Evolutionary conservation across 352 stramenopile species (phyloP).

Genomic region (Phytophthora hybrid): DNA sequence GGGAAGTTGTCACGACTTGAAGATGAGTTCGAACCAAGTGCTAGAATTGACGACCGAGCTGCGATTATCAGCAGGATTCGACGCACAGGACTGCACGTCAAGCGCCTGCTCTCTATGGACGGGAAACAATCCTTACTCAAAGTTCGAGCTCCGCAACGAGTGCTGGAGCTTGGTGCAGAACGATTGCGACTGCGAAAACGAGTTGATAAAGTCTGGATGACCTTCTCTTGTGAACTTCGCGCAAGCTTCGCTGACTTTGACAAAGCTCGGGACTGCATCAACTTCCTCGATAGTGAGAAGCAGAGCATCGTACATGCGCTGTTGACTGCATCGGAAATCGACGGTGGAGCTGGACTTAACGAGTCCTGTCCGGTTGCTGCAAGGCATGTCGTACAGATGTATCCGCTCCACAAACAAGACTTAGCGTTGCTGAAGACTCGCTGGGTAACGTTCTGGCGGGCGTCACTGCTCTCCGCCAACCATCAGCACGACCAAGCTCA

Average conservation of each 20-base stretch:
- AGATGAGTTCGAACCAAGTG: constrained; percentile 66
- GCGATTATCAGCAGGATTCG: constrained; percentile 68
- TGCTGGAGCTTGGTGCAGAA: constrained; percentile 78
- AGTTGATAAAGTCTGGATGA: constrained; percentile 85
- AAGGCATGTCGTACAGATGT: constrained; percentile 84
- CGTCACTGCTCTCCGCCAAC: constrained; percentile 25
- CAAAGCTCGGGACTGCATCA: constrained; percentile 41
- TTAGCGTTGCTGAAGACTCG: constrained; percentile 59
- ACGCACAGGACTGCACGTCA: constrained; percentile 70
- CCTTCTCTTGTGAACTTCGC: constrained; percentile 68
- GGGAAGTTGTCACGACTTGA: constrained; percentile 74
- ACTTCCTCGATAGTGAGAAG: constrained; percentile 86
- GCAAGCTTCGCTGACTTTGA: constrained; percentile 81
- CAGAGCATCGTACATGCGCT: constrained; percentile 81
- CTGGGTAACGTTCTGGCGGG: constrained; percentile 89
- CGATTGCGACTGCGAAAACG: constrained; percentile 70
- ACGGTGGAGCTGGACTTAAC: constrained; percentile 73
- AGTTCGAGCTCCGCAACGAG: constrained; percentile 68
- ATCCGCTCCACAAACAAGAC: constrained; percentile 90
- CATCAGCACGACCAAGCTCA: constrained; percentile 8
- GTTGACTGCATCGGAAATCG: constrained; percentile 51
- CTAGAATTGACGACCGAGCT: constrained; percentile 30
- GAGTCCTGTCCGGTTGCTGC: constrained; percentile 69
- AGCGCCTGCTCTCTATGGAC: constrained; percentile 77
- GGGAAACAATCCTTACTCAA: constrained; percentile 83